Evolutionary conservation across 345 rosid species (phyloP).

Genomic region (Gossypium ekmanianum): DNA sequence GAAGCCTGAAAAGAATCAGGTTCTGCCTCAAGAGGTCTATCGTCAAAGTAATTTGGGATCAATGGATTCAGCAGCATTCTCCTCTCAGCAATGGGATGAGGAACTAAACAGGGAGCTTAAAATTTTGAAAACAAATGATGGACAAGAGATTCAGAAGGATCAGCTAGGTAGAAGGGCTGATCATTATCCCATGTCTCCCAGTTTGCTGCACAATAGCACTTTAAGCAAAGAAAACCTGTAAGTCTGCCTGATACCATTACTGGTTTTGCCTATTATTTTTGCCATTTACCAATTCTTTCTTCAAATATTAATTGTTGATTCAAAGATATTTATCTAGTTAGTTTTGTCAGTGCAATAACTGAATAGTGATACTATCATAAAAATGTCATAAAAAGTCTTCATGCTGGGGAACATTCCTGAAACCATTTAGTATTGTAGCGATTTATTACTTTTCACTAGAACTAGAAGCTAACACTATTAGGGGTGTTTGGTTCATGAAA

Average conservation of each 20-base stretch:
- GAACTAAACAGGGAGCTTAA: slow-evolving; percentile 66
- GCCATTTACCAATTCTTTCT: background rate
- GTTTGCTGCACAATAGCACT: slow-evolving; percentile 65
- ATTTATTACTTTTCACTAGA: background rate
- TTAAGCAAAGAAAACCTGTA: slow-evolving; percentile 78
- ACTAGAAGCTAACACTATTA: background rate
- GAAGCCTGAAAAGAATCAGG: slow-evolving; percentile 90
- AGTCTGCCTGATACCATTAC: slow-evolving; percentile 35
- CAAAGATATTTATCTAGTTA: background rate
- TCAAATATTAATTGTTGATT: background rate
- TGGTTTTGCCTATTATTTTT: background rate
- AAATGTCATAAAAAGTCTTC: background rate
- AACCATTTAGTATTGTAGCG: background rate
- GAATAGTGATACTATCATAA: background rate
- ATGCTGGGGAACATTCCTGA: background rate
- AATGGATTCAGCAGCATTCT: slow-evolving; percentile 39
- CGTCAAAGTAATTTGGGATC: slow-evolving; percentile 49
- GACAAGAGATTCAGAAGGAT: slow-evolving; percentile 50
- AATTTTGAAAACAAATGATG: slow-evolving; percentile 55
- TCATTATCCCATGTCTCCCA: slow-evolving; percentile 70
- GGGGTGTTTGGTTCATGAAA: background rate
- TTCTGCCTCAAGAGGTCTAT: slow-evolving; percentile 73
- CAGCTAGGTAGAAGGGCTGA: slow-evolving; percentile 42
- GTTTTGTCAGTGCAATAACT: background rate
- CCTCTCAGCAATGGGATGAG: slow-evolving; percentile 69